These are phyloP conservation scores for Uronychia binucleata DNA, from an alignment of 73 alveolate species.

Conservation along the genomic window DNA sequence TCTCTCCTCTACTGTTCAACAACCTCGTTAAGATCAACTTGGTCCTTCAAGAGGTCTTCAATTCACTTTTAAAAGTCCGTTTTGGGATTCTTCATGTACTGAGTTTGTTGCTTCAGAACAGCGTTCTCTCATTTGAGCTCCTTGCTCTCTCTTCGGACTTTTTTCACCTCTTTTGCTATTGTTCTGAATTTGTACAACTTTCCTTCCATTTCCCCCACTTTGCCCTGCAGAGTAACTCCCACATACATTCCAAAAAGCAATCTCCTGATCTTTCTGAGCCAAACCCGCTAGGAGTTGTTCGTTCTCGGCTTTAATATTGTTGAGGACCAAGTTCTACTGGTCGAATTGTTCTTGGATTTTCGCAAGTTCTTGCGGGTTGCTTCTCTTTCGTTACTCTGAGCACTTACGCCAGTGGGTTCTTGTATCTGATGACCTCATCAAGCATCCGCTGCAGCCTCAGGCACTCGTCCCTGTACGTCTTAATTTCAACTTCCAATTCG, in stretches of 20 bases:
- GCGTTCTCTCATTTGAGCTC: slow-evolving; percentile 6
- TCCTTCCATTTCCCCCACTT: slow-evolving; percentile 15
- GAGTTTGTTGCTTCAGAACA: not conserved
- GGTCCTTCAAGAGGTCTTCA: not conserved
- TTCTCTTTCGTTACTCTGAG: not conserved
- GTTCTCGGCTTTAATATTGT: slow-evolving; percentile 35
- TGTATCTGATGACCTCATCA: slow-evolving; percentile 56
- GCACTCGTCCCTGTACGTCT: slow-evolving; percentile 72
- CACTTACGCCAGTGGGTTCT: slow-evolving; percentile 44
- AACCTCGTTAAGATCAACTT: not conserved
- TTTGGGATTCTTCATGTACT: not conserved
- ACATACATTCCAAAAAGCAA: not conserved
- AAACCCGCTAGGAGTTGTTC: slow-evolving; percentile 24
- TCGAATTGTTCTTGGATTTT: slow-evolving; percentile 46
- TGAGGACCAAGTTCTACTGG: slow-evolving; percentile 28
- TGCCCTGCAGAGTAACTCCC: slow-evolving; percentile 4
- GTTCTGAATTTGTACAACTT: not conserved
- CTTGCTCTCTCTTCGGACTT: slow-evolving; percentile 7
- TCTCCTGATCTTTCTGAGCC: slow-evolving; percentile 43
- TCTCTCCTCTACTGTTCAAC: not conserved
- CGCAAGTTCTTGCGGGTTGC: slow-evolving; percentile 48
- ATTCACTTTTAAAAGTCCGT: not conserved
- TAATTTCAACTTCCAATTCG: slow-evolving; percentile 70
- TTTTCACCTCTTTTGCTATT: slow-evolving; percentile 7
- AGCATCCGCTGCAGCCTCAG: slow-evolving; percentile 49